Evolutionary conservation across 805 yeast species (phyloP), one percentile per base, ranked within the genome.

Genomic region (Nakazawaea anatomiae): DNA sequence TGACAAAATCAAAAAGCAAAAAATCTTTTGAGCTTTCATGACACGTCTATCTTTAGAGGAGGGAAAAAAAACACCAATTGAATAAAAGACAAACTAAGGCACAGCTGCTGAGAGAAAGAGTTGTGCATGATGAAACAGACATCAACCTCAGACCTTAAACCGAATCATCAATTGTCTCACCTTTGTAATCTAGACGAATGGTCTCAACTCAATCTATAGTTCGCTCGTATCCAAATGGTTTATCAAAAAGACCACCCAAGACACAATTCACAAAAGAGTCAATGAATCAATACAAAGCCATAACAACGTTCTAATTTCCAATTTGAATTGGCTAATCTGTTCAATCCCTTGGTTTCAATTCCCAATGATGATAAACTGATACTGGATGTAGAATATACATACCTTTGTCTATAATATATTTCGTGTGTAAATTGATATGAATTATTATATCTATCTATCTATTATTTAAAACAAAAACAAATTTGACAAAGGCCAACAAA

Each of bases 31-130:
- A 49, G 36, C 29, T 14, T 40, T 35, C 41, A 53, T 45, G 51
- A 48, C 53, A 48, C 50, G 51, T 47, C 51, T 43, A 46, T 40
- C 48, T 38, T 38, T 38, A 38, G n/a, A 12, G 14, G 40, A 38
- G 40, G 14, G 50, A 46, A 44, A 48, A 39, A 41, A 48, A 39
- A 47, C 28, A 41, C 29, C 42, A 30, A 28, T 25, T 40, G n/a
- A 40, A 40, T 30, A 9, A 8, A 40, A 32, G 35, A 32, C 35
- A 8, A 32, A 32, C 11, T 9, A 32, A 11, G 11, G 11, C 8
- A 32, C 35, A 32, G 3, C 35, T 18, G 25, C 25, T 18, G 25
- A 18, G 25, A 18, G 25, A 18, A 3, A 18, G 25, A 18, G 25
- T 18, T 18, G 25, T 18, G 25, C 25, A 18, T 18, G 25, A 18